Evolutionary conservation across 768 basidiomycete genomes (phyloP), one percentile per base, ranked within the genome.

Genomic region (Kwoniella mangroviensis): DNA sequence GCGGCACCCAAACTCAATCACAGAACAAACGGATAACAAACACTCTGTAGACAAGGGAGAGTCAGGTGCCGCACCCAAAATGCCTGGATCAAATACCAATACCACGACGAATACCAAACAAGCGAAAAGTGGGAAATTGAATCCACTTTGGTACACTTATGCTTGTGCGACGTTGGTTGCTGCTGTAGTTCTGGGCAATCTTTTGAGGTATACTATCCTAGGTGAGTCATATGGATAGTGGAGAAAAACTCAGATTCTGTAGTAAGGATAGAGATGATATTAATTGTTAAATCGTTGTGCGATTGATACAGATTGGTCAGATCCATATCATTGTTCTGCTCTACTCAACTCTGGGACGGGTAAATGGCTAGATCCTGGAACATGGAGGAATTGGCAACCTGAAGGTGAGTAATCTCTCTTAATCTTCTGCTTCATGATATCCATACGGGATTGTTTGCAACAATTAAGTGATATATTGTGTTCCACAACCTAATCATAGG

Each of bases 311-410:
- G 94, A 92, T 82, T 87, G 86, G 81, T 83, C 86, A 7, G 93
- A 94, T 82, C 88, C 90, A 15, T 85, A 87, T 63, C 90, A 88
- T 77, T 95, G 94, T 79, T 84, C 87, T 68, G 86, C 91, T 4
- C 82, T 94, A 28, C 81, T 94, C 57, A 90, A 86, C 58, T 42
- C 34, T 22, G 58, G 58, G 41, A 85, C 85, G 51, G 94, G 94
- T 34, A 87, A 87, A 74, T 96, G 93, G 93, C 81, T 93, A 65
- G 93, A 93, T 67, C 78, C 81, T 79, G 80, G 83, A 26, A 83
- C 80, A 51, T 86, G 87, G 79, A 85, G 81, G 70, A 90, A 90
- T 76, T 97, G 94, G 94, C 94, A 97, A 80, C 94, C 94, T 2
- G 88, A 92, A 70, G 92, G 93, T 90, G 69, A 70, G 79, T 63